Conservation (phyloP, 208 protist genomes). For the Herpetomonas tarakana region DNA sequence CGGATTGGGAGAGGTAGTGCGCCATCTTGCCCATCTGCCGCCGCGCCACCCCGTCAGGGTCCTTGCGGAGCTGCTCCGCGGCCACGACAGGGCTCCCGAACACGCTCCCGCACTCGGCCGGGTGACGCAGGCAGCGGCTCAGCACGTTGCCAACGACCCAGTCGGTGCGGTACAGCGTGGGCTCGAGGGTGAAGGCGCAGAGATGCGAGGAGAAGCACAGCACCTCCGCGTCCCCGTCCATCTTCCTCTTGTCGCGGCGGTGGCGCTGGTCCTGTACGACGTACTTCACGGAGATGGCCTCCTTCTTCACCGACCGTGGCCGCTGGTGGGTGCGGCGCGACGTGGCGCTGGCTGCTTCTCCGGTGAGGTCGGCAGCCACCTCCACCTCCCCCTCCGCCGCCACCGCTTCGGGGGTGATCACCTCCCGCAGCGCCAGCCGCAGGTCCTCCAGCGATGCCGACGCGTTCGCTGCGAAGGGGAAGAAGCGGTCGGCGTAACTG, state of each 20-base stretch:
- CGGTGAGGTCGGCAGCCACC: no score
- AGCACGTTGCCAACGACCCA: conserved; percentile 23
- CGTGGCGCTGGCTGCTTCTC: not conserved
- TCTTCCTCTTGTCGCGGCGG: conserved; percentile 16
- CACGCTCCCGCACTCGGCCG: conserved; percentile 11
- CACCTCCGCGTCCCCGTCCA: conserved; percentile 14
- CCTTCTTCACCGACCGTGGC: not conserved
- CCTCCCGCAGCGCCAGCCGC: not conserved
- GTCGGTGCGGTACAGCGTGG: conserved; percentile 27
- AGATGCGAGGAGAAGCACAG: conserved; percentile 25
- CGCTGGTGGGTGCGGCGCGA: not conserved
- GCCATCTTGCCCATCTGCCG: conserved; percentile 18
- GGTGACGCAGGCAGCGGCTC: conserved; percentile 19
- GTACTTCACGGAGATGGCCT: conserved; percentile 20
- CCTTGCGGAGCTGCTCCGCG: not conserved
- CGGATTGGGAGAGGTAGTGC: conserved; percentile 15
- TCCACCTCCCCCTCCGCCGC: no score
- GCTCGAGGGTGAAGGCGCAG: conserved; percentile 8
- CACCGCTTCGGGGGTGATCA: not conserved
- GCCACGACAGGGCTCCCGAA: conserved; percentile 2
- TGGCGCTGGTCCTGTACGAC: conserved; percentile 13
- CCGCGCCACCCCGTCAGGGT: not conserved
- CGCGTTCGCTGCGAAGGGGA: not conserved
- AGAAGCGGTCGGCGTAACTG: not conserved
- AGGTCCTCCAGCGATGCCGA: not conserved